Conservation (phyloP, 257 asterid genomes). For the Euphrasia confusa region DNA sequence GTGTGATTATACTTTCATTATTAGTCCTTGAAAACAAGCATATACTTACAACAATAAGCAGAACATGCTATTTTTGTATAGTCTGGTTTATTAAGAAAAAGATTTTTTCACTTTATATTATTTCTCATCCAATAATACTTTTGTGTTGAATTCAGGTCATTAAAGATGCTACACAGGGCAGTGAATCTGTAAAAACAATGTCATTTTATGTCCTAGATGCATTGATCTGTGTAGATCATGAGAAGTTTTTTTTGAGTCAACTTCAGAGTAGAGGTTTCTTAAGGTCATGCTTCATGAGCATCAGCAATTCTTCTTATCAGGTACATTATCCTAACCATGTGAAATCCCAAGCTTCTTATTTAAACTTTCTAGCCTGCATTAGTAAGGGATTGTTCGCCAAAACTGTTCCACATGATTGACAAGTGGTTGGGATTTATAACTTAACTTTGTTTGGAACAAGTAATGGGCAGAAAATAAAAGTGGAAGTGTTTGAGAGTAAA, state of each 20-base stretch:
- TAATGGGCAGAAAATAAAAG: too few species aligned
- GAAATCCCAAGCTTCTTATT: neutral
- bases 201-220: constrained; percentile 78
- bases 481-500: too few species aligned
- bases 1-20: too few species aligned
- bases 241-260: constrained; percentile 78
- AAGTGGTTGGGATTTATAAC: too few species aligned
- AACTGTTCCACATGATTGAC: too few species aligned
- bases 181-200: constrained; percentile 79
- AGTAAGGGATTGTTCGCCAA: too few species aligned
- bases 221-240: constrained; percentile 74
- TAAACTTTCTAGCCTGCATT: too few species aligned
- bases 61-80: neutral
- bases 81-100: neutral
- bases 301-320: constrained; percentile 73
- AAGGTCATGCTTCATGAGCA: constrained; percentile 68
- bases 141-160: constrained; percentile 47
- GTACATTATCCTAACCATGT: constrained; percentile 34
- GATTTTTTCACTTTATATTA: neutral
- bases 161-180: constrained; percentile 87
- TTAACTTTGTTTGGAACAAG: too few species aligned
- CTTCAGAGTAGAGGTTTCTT: constrained; percentile 91
- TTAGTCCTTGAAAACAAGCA: too few species aligned
- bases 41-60: neutral
- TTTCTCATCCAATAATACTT: neutral